Percentiles rank a stretch among this genome's conserved stretches.
Evolutionary conservation across 179 eudicot species (phyloP).

Genomic region (Beta macrorhiza): DNA sequence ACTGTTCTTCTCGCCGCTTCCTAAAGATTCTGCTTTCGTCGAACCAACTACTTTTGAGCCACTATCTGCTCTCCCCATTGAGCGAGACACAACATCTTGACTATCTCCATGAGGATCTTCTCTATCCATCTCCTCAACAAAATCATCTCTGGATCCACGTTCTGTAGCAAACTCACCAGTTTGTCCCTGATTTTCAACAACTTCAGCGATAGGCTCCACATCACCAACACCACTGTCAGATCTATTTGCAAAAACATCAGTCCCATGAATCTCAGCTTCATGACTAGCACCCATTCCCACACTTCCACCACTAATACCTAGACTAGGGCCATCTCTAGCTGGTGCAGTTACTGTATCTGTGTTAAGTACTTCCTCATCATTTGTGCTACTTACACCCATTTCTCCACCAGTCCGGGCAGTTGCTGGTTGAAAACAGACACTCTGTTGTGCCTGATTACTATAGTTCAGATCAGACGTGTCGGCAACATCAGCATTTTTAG

Average conservation of each 20-base stretch:
- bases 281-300: conserved; percentile 99
- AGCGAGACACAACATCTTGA: conserved; percentile 80
- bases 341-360: conserved; percentile 73
- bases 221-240: conserved; percentile 91
- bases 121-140: conserved; percentile 72
- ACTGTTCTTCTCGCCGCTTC: conserved; percentile 95
- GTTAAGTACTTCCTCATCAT: conserved; percentile 82
- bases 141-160: conserved; percentile 70
- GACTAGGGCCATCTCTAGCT: conserved; percentile 81
- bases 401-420: conserved; percentile 62
- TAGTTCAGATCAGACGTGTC: conserved; percentile 86
- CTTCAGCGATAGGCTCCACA: conserved; percentile 86
- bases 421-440: conserved; percentile 76
- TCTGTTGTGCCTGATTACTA: conserved; percentile 92
- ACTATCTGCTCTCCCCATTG: conserved; percentile 90
- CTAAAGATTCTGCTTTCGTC: conserved; percentile 84
- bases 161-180: conserved; percentile 82
- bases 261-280: conserved; percentile 97
- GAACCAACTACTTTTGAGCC: conserved; percentile 92
- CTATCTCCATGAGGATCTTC: conserved; percentile 96
- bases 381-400: conserved; percentile 94
- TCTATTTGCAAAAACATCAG: conserved; percentile 74
- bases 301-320: conserved; percentile 97
- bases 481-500: conserved; percentile 56
- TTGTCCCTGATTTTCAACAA: conserved; percentile 95